These are phyloP conservation scores for Aeminium ludgeri DNA, from an alignment of 495 filamentous ascomycete genomes.

Conservation along the genomic window DNA sequence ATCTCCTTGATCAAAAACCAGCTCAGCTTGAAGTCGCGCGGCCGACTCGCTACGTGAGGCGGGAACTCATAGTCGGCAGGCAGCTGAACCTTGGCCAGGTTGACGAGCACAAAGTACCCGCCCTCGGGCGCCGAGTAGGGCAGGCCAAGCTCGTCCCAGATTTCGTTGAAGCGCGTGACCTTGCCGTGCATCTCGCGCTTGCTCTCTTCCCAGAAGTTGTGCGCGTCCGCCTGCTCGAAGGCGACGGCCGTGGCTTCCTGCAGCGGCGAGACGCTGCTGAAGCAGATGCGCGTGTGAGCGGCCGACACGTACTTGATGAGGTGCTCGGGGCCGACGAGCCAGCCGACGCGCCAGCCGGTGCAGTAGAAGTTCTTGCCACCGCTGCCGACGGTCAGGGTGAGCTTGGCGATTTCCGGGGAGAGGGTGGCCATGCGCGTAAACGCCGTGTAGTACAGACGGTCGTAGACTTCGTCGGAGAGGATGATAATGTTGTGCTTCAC, in stretches of 20 bases:
- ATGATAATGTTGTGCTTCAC: conserved; percentile 91
- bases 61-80: conserved; percentile 76
- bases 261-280: conserved; percentile 77
- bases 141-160: conserved; percentile 78
- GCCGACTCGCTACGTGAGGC: conserved; percentile 63
- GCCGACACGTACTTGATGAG: conserved; percentile 84
- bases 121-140: conserved; percentile 90
- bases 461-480: conserved; percentile 90
- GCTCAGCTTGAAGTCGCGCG: conserved; percentile 79
- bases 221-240: conserved; percentile 71
- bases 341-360: conserved; percentile 93
- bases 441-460: conserved; percentile 83
- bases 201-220: conserved; percentile 78
- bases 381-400: conserved; percentile 84
- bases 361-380: conserved; percentile 97
- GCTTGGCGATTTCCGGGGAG: conserved; percentile 66
- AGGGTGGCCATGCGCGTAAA: conserved; percentile 85
- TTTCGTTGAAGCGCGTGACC: conserved; percentile 65
- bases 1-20: conserved; percentile 97
- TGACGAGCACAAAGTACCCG: conserved; percentile 91
- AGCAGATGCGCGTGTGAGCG: conserved; percentile 93
- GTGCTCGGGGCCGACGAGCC: conserved; percentile 75
- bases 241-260: conserved; percentile 95
- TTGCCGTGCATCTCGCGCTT: conserved; percentile 78
- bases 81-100: conserved; percentile 68